Conservation (phyloP, 225 moss, liverwort and hornwort species). For the Bryoerythrophyllum caledonicum region DNA sequence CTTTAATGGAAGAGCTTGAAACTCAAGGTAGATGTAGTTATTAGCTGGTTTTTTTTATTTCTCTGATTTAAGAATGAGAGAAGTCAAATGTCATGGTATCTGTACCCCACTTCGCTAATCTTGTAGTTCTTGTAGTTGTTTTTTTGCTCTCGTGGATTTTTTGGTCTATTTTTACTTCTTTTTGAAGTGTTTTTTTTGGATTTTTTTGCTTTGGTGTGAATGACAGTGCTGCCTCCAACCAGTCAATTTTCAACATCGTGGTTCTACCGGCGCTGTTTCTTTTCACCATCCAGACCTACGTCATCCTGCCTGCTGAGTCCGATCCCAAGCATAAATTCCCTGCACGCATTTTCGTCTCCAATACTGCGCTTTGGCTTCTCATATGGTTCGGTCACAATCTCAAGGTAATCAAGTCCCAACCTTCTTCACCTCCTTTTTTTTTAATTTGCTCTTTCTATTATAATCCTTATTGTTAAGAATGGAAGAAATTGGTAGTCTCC, state of each 20-base stretch:
- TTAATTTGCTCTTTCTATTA: too few relatives aligned
- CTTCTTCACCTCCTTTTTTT: not conserved
- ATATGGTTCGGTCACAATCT: slow-evolving; percentile 52
- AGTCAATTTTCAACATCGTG: slow-evolving; percentile 42
- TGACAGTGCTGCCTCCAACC: slow-evolving; percentile 40
- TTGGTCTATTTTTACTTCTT: not conserved
- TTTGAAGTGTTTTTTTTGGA: slow-evolving; percentile 16
- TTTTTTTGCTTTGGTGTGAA: not conserved
- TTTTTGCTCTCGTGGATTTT: not conserved
- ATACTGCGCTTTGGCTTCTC: slow-evolving; percentile 54
- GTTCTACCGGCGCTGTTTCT: slow-evolving; percentile 49
- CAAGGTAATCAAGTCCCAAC: slow-evolving; percentile 23
- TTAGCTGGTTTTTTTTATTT: too few relatives aligned
- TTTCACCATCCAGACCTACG: slow-evolving; percentile 48
- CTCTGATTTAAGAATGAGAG: too few relatives aligned
- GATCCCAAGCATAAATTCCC: slow-evolving; percentile 40
- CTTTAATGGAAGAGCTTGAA: too few relatives aligned
- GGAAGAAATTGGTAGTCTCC: too few relatives aligned
- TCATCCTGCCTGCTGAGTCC: slow-evolving; percentile 44
- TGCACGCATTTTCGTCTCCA: slow-evolving; percentile 44
- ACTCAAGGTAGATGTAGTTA: too few relatives aligned
- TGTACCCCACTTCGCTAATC: too few relatives aligned
- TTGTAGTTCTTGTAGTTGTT: not conserved
- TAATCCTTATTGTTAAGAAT: too few relatives aligned
- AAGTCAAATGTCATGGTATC: too few relatives aligned